Base-by-base conservation (phyloP, 1,139 yeast species). In the Hyphopichia pseudoburtonii region DNA sequence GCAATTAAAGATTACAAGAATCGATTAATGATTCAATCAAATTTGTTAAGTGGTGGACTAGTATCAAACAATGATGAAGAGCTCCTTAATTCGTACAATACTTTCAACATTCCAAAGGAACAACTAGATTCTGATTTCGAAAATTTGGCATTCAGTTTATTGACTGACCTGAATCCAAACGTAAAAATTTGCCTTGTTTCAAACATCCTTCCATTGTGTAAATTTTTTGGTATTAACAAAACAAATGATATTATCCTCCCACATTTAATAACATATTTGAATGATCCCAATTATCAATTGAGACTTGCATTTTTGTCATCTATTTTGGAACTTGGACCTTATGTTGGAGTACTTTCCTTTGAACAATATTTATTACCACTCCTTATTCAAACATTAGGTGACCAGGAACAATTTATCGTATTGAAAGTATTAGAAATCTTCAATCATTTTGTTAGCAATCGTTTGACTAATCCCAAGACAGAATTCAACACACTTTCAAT, bases 321-420 rank as follows among this genome's bases (percentile, higher is more conserved):
- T n/a, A 78, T 90, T n/a, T 73, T 88, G 5, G 80, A 83, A 1
- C 66, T 94, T 18, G 86, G 95, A 0, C 80, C 90, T 2, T 83
- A 78, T 51, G 80, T 90, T 24, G 98, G 98, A 0, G 79, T 82
- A 0, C 70, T 86, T 1, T 78, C 95, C 25, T 69, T 94, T 43
- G 96, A 92, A 48, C 95, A 88, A 50, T 94, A 90, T 51, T 78
- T 94, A 23, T 64, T 89, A 24, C 98, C 98, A 0, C 61, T 94
- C 15, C 64, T 92, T 47, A 68, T 86, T 2, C 97, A 92, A 54
- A 83, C 96, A 0, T 60, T 90, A 25, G 76, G 82, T 6, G 97
- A 89, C 56, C 77, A 83, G 1, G 95, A 89, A 48, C 97, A 89
- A 49, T 70, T 82, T 36, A 94, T 92, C 8, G 86, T 86, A 0